These are phyloP conservation scores for Yarrowia alimentaria DNA, from an alignment of 805 yeast species.

Conservation along the genomic window DNA sequence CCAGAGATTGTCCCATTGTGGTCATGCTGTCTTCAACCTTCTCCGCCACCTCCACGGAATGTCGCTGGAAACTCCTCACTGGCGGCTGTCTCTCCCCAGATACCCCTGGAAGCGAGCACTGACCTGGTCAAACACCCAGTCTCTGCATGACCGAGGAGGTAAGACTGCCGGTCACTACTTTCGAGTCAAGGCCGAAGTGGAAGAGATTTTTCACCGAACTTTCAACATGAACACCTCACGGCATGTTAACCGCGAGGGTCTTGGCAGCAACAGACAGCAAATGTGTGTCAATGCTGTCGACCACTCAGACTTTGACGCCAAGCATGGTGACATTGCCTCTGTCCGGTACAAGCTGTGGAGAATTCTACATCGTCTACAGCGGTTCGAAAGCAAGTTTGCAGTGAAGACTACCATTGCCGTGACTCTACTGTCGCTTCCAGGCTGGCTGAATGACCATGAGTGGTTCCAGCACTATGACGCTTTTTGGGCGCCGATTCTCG, in stretches of 20 bases:
- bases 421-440: conserved; percentile 45
- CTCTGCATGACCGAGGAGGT: conserved; percentile 50
- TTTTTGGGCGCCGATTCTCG: conserved; percentile 46
- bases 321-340: conserved; percentile 13
- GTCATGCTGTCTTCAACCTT: conserved; percentile 36
- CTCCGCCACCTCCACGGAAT: conserved; percentile 20
- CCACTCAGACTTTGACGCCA: conserved; percentile 21
- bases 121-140: conserved; percentile 45
- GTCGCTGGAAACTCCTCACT: conserved; percentile 33
- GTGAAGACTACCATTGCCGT: conserved; percentile 43
- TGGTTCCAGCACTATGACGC: conserved; percentile 49
- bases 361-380: conserved; percentile 39
- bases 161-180: conserved; percentile 46
- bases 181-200: conserved; percentile 47
- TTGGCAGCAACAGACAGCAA: not conserved
- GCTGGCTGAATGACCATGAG: conserved; percentile 43
- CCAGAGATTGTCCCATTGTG: conserved; percentile 24
- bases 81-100: conserved; percentile 43
- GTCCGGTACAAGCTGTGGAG: conserved; percentile 46
- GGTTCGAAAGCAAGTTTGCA: conserved; percentile 47
- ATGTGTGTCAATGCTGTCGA: conserved; percentile 33
- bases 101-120: conserved; percentile 46
- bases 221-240: conserved; percentile 48
- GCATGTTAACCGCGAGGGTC: conserved; percentile 3
- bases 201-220: conserved; percentile 47